Evolutionary conservation across 2,329 filamentous ascomycete genomes (phyloP), one percentile per base, ranked within the genome.

Genomic region (Trichothecium roseum): DNA sequence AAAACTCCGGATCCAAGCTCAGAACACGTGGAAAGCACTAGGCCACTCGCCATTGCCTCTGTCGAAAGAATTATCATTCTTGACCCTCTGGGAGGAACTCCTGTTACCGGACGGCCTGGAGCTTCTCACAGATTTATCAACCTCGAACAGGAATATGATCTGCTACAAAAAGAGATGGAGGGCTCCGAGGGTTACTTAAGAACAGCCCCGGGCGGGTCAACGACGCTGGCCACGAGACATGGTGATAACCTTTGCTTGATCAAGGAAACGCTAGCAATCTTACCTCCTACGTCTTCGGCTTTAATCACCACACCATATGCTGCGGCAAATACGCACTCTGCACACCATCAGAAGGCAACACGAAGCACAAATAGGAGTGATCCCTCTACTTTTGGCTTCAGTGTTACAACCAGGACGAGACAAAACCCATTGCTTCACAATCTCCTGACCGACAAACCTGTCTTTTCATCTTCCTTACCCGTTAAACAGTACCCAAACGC

Each of bases 381-480:
- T 64, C 38, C 76, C 72, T 36, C 66, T 71, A 55, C 62, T 70
- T 56, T 53, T 43, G 58, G 58, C 1, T 60, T 66, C 15, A 69
- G 68, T 40, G 71, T 75, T 3, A 66, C 64, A 16, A 76, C 72
- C 0, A 61, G 72, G 38, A 64, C 62, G 32, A 67, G 64, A 38
- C 69, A 72, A 50, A 98, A 98, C 48, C 87, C 88, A 0, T 66
- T 98, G 2, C 91, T 98, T 31, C 87, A 98, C 59, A 96, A 95
- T 49, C 74, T 98, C 2, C 71, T 98, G 8, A 98, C 91, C 2
- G 91, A 98, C 59, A 93, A 94, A 50, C 89, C 91, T 0, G 74
- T 88, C 12, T 82, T 87, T 44, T 96, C 91, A 2, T 91, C 91
- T 2, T 98, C 91, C 1, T 66, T 98, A 1, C 91, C 91, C 0